These are phyloP conservation scores for Aureobasidium pullulans DNA, from an alignment of 2,329 filamentous ascomycete species.

Conservation along the genomic window DNA sequence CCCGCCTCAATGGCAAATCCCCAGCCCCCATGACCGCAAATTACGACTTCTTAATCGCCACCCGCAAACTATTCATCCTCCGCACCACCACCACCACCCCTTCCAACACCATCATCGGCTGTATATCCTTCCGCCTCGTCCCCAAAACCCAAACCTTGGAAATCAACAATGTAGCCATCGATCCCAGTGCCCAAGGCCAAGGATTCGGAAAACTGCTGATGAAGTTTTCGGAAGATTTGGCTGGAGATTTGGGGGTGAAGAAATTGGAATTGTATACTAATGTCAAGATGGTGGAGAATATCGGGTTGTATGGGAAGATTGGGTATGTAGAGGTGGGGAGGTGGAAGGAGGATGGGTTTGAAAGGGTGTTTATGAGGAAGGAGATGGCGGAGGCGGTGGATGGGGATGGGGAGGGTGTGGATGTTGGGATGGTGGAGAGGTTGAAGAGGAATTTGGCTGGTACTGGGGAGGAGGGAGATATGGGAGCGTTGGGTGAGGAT, in stretches of 20 bases:
- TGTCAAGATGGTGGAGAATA: slow-evolving; percentile 10
- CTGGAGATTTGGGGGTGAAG: not conserved
- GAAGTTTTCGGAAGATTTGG: not conserved
- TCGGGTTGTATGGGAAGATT: not conserved
- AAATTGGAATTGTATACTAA: not conserved
- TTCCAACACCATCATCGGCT: not conserved
- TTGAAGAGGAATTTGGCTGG: too few species aligned
- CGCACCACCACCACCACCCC: not conserved
- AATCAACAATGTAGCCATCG: not conserved
- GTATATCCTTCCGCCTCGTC: not conserved
- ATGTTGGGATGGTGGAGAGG: too few species aligned
- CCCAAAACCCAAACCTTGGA: not conserved
- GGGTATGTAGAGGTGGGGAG: not conserved
- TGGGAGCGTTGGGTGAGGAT: too few species aligned
- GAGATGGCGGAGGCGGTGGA: not conserved
- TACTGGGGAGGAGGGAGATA: too few species aligned
- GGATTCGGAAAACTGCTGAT: not conserved
- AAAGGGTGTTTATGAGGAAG: not conserved
- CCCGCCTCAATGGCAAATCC: not conserved
- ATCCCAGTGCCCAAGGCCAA: not conserved
- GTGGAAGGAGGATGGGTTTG: not conserved
- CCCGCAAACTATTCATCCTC: too few species aligned
- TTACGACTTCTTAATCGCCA: not conserved
- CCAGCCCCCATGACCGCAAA: not conserved
- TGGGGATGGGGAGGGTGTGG: too few species aligned